Evolutionary conservation across 2,329 filamentous ascomycete genomes (phyloP), one percentile per base, ranked within the genome.

Genomic region (Eutypa lata): DNA sequence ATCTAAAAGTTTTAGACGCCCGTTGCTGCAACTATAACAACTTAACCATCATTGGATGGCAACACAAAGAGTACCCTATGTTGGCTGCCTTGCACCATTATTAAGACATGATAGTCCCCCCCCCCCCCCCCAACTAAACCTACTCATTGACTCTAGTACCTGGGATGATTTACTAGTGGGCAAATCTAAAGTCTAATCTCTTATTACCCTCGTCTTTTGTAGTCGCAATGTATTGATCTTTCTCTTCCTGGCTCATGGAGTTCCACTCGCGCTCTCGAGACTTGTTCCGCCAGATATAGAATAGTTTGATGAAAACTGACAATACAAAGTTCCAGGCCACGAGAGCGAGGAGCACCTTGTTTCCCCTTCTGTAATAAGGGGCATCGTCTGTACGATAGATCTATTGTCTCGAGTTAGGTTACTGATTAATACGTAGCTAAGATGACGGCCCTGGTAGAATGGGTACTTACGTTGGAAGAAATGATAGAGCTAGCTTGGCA

Each of bases 361-460:
- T 83, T 0, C 82, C 82, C 0, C 71, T 69, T 2, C 72, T 68
- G 55, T 84, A 83, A 5, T 75, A 68, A 0, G 80, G 80, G 37
- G 73, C 73, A 58, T 85, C 81, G 28, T 78, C 69, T 0, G 77
- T 68, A 3, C 76, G 69, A 61, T 83, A 83, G 21, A 83, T 78
- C 26, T 31, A 31, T 31, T 10, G 10, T 10, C 5, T 10, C 6
- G 26, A 31, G 26, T 31, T 31, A 31, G 26, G 26, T 10, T 31
- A 31, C 10, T 5, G 5, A 31, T 31, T 31, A 31, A 31, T n/a
- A n/a, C n/a, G 26, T 10, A 31, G 26, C 6, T 6, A 6, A 31
- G 26, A 5, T 31, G 6, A 31, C 10, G 26, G 10, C 26, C 26
- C 5, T 31, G 26, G 26, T 31, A n/a, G n/a, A n/a, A n/a, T 31